Evolutionary conservation across 805 yeast genomes (phyloP).

Genomic region (Candida manassasensis): DNA sequence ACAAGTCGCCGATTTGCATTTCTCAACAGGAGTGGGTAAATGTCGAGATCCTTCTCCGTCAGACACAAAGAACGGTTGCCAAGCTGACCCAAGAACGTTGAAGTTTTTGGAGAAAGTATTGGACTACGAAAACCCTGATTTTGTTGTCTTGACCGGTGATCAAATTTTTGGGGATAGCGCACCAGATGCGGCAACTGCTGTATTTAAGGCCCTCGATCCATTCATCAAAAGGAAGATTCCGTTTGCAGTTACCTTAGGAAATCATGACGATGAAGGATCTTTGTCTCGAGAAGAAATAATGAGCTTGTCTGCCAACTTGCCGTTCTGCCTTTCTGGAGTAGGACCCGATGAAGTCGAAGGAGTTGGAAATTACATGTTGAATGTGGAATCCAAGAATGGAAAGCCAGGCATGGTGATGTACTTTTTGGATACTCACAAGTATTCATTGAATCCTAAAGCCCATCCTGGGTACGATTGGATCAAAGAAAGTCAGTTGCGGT

Average conservation of each 20-base stretch:
- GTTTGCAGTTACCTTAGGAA: slow-evolving; percentile 82
- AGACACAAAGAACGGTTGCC: slow-evolving; percentile 45
- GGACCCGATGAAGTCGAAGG: slow-evolving; percentile 76
- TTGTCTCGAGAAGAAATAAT: slow-evolving; percentile 57
- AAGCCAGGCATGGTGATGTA: slow-evolving; percentile 55
- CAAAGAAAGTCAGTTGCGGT: slow-evolving; percentile 62
- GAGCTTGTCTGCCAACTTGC: slow-evolving; percentile 51
- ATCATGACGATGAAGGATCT: slow-evolving; percentile 90
- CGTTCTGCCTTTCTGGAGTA: slow-evolving; percentile 56
- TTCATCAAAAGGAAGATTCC: slow-evolving; percentile 68
- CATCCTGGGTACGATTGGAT: slow-evolving; percentile 85
- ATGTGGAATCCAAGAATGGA: slow-evolving; percentile 40
- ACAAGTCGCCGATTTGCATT: slow-evolving; percentile 90
- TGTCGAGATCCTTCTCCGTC: slow-evolving; percentile 74
- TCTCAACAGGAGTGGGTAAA: slow-evolving; percentile 74
- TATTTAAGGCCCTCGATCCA: slow-evolving; percentile 73
- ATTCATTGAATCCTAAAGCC: slow-evolving; percentile 60
- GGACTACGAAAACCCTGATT: slow-evolving; percentile 75
- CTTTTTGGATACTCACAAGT: slow-evolving; percentile 81
- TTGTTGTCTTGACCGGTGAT: slow-evolving; percentile 88
- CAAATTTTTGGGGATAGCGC: slow-evolving; percentile 78
- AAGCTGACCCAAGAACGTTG: slow-evolving; percentile 73
- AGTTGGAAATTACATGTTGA: slow-evolving; percentile 71
- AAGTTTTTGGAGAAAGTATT: slow-evolving; percentile 58
- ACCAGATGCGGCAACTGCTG: slow-evolving; percentile 77